A percentile compares a stretch with the other conserved stretches of the same genome.
These are phyloP conservation scores for Zangia roseola DNA, from an alignment of 768 basidiomycete genomes.

Conservation along the genomic window DNA sequence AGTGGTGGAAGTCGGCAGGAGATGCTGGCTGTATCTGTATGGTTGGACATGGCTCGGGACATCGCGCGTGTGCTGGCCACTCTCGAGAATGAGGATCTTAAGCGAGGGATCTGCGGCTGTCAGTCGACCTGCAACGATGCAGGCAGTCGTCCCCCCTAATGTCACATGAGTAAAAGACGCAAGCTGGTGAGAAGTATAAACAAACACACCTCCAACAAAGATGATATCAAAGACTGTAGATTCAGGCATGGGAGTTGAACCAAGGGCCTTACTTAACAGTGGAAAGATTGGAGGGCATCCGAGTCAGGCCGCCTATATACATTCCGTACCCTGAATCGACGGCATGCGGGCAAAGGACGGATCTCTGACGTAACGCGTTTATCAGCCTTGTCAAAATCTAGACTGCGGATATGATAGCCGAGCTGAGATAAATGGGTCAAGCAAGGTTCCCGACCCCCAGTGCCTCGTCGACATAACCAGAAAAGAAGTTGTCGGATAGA, in stretches of 20 bases:
- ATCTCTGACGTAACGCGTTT: too few species aligned
- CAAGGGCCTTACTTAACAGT: too few species aligned
- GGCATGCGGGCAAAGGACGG: too few species aligned
- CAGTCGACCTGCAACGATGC: slow-evolving; percentile 52
- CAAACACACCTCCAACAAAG: slow-evolving; percentile 50
- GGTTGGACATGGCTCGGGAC: slow-evolving; percentile 51
- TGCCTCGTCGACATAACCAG: too few species aligned
- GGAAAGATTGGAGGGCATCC: too few species aligned
- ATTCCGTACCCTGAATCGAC: too few species aligned
- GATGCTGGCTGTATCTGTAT: slow-evolving; percentile 45
- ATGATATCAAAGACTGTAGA: slow-evolving; percentile 46
- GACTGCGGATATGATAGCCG: too few species aligned
- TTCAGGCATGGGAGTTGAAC: slow-evolving; percentile 9
- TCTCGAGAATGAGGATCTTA: slow-evolving; percentile 60
- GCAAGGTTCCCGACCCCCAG: too few species aligned
- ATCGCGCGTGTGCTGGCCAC: slow-evolving; percentile 51
- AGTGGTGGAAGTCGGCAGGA: slow-evolving; percentile 38
- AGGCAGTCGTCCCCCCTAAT: slow-evolving; percentile 49
- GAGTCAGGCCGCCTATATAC: too few species aligned
- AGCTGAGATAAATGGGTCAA: too few species aligned
- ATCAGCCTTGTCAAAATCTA: too few species aligned
- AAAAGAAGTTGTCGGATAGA: too few species aligned
- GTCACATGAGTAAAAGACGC: not conserved
- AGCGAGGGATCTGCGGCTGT: slow-evolving; percentile 51
- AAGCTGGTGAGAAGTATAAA: not conserved